Evolutionary conservation across 202 grass and related monocot genomes (phyloP), one percentile per base, ranked within the genome.

Genomic region (Panicum hallii): DNA sequence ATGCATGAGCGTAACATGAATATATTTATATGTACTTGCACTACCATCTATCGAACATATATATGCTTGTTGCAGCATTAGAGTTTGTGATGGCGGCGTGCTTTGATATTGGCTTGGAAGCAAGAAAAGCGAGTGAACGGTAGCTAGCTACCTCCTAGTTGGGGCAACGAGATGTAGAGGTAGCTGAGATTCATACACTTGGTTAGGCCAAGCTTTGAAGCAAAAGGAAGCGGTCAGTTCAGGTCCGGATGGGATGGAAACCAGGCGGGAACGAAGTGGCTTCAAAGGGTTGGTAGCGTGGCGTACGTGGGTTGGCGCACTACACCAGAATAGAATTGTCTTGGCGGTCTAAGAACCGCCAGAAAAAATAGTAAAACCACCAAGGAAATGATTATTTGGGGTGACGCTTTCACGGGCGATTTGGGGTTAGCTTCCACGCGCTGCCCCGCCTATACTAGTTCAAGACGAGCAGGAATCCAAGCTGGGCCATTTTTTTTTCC

Each of bases 101-200:
- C 28, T 70, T 63, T 78, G 42, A 56, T 69, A 55, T 65, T 89
- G 16, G 75, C 88, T 89, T 89, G 78, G 46, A 81, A 89, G 88
- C 26, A 26, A 26, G 26, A 16, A 49, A 34, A 43, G 17, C 19
- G 26, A 26, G 26, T 26, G 26, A 26, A 26, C 1, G 26, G 26
- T 26, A 26, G 26, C 26, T 26, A 26, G 26, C 26, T 26, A 26
- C 26, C 26, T 26, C 26, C 26, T 26, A 26, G 26, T 26, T 26
- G 26, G 26, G 26, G 26, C 26, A 26, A 26, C 26, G 26, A 26
- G 26, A 26, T 26, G 26, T 26, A 26, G 26, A 26, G 26, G 26
- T 72, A 66, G 70, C 58, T 55, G 56, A 73, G 34, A 28, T 72
- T 57, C 67, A 20, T 22, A 68, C 26, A 48, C 68, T 84, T 74